These are phyloP conservation scores for Dionaea muscipula DNA, from an alignment of 179 eudicot genomes.

Conservation along the genomic window DNA sequence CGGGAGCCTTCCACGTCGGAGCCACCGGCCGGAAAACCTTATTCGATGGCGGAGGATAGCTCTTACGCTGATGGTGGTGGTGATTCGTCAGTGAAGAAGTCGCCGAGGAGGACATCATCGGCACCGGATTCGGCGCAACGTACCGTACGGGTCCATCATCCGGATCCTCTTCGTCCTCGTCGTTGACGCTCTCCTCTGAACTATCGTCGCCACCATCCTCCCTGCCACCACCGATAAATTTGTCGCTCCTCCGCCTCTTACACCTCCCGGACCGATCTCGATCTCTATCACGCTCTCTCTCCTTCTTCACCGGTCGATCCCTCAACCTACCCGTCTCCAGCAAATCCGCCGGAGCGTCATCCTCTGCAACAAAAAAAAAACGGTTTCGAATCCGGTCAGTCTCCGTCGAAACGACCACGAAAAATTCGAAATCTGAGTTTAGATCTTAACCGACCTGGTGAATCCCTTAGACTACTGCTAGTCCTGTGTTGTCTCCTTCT, in stretches of 20 bases:
- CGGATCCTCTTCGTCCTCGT: constrained; percentile 58
- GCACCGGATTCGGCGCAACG: constrained; percentile 30
- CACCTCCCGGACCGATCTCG: constrained; percentile 47
- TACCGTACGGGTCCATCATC: constrained; percentile 24
- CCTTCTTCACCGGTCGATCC: constrained; percentile 29
- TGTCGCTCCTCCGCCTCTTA: constrained; percentile 21
- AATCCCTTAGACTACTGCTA: constrained; percentile 46
- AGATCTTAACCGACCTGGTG: constrained; percentile 50
- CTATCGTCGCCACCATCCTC: constrained; percentile 36
- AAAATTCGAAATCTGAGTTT: background rate
- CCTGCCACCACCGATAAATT: constrained; percentile 14
- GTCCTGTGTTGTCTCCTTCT: constrained; percentile 50
- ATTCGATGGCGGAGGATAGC: constrained; percentile 42
- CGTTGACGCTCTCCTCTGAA: constrained; percentile 79
- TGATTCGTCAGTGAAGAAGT: constrained; percentile 16
- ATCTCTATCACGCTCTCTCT: constrained; percentile 26
- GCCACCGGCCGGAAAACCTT: constrained; percentile 34
- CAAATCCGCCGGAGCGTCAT: constrained; percentile 40
- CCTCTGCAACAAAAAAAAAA: constrained; percentile 39
- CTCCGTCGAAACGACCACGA: constrained; percentile 12
- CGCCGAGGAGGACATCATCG: constrained; percentile 13
- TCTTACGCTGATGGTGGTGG: constrained; percentile 36
- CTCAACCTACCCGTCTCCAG: constrained; percentile 51
- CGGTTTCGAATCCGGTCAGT: background rate
- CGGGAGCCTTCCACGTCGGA: constrained; percentile 73